Percentiles rank a stretch among this genome's conserved stretches.
Evolutionary conservation across 2,329 filamentous ascomycete species (phyloP).

Genomic region (Calonectria montana): DNA sequence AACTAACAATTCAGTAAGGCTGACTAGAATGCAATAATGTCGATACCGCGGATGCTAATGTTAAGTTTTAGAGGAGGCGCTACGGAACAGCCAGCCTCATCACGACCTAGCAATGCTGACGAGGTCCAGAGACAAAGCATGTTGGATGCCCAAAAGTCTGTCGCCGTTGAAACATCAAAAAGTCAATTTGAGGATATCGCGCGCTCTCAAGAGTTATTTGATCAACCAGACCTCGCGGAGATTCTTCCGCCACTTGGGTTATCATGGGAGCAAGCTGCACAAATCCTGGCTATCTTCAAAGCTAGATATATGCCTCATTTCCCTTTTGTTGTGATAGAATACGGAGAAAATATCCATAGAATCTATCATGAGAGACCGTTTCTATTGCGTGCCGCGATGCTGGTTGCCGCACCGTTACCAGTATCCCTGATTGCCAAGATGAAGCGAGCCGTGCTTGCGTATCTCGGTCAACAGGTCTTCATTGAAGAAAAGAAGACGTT

Average conservation of each 20-base stretch:
- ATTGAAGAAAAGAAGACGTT: slow-evolving; percentile 54
- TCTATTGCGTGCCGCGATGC: slow-evolving; percentile 52
- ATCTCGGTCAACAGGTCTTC: slow-evolving; percentile 56
- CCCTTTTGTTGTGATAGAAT: slow-evolving; percentile 51
- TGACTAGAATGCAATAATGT: neutral
- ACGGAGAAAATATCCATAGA: slow-evolving; percentile 42
- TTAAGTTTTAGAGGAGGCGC: neutral
- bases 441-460: slow-evolving; percentile 54
- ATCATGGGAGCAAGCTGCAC: slow-evolving; percentile 52
- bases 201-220: neutral
- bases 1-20: slow-evolving; percentile 40
- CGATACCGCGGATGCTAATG: neutral
- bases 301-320: slow-evolving; percentile 49
- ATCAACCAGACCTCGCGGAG: neutral
- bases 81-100: neutral
- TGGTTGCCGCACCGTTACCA: slow-evolving; percentile 49
- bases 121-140: neutral
- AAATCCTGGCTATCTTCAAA: slow-evolving; percentile 49
- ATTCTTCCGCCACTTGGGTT: slow-evolving; percentile 48
- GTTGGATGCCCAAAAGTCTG: neutral
- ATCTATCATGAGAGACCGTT: slow-evolving; percentile 51
- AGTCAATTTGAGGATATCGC: neutral
- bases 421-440: slow-evolving; percentile 49
- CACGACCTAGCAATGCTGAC: neutral
- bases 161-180: neutral